These are phyloP conservation scores for Globisporangium lucens DNA, from an alignment of 352 stramenopile genomes.

Conservation along the genomic window DNA sequence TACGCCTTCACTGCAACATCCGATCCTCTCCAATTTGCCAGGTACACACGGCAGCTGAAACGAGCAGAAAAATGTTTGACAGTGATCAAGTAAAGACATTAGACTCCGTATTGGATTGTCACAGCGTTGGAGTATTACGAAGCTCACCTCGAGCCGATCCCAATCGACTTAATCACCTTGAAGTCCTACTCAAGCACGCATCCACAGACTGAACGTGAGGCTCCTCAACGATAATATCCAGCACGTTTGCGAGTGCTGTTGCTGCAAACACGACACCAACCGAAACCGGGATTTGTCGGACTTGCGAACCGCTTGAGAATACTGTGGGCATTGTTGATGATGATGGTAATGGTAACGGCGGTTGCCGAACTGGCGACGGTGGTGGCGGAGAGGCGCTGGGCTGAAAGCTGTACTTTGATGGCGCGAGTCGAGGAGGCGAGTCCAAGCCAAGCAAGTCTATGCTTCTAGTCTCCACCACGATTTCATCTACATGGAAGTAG, in stretches of 20 bases:
- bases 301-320: slow-evolving; percentile 20
- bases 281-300: slow-evolving; percentile 30
- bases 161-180: slow-evolving; percentile 48
- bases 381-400: neutral
- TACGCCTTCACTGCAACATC: slow-evolving; percentile 80
- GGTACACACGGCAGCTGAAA: slow-evolving; percentile 69
- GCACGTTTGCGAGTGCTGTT: neutral
- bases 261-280: neutral
- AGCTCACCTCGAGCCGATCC: slow-evolving; percentile 59
- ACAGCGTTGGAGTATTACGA: neutral
- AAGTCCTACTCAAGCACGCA: slow-evolving; percentile 25
- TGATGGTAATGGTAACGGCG: neutral
- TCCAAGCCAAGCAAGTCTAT: slow-evolving; percentile 34
- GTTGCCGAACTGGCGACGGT: neutral
- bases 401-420: neutral
- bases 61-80: neutral
- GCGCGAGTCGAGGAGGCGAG: neutral
- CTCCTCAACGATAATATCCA: too few relatives aligned
- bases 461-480: slow-evolving; percentile 10
- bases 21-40: slow-evolving; percentile 67
- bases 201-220: neutral
- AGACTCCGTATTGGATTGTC: neutral
- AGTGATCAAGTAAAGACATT: neutral
- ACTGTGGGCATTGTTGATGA: slow-evolving; percentile 11
- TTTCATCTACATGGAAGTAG: neutral